Base-by-base conservation (phyloP, 2,329 filamentous ascomycete genomes). In the Talaromyces sp. region DNA sequence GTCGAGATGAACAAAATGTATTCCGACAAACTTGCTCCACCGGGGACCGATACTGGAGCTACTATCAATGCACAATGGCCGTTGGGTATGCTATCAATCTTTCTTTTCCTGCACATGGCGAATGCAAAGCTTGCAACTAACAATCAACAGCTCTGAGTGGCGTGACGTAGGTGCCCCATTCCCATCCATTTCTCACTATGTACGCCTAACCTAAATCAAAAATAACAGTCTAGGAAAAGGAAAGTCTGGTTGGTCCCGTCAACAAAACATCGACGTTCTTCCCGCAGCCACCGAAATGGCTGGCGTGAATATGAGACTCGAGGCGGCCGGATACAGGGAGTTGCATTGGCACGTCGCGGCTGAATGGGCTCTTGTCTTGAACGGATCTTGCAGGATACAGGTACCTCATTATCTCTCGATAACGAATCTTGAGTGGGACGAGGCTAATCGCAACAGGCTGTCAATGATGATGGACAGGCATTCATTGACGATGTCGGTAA, bases 401-500 rank as follows among this genome's bases (percentile, higher is more conserved):
- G 73, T 73, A 65, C 18, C 8, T 40, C 2, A 5, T 42, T 11
- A 3, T 35, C 9, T 3, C 2, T 14, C 8, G 14, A 40, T 16
- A 28, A 28, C 28, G 28, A 3, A 0, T 40, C 14, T n/a, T 23
- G 16, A 35, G 5, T 3, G 3, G 18, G n/a, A 42, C n/a, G 3
- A 28, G 39, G 21, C 18, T 57, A 5, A 39, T 5, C 18, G 25
- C 25, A 1, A 28, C 37, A 75, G 73, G 73, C 73, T 28, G 66
- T 76, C 2, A 73, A 76, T 11, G 71, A 74, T 40, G 87, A 93
- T 65, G 90, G 90, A 9, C 86, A 89, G 65, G 90, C 86, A 66
- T 92, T 91, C 72, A 84, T 92, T 65, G 90, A 92, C 67, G 90
- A 93, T 70, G 76, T 93, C 23, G 83, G 86, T 70, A 87, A 89